Percentiles rank a stretch among this genome's conserved stretches.
These are phyloP conservation scores for Fusarium fracticaudum DNA, from an alignment of 2,329 filamentous ascomycete species.

Conservation along the genomic window DNA sequence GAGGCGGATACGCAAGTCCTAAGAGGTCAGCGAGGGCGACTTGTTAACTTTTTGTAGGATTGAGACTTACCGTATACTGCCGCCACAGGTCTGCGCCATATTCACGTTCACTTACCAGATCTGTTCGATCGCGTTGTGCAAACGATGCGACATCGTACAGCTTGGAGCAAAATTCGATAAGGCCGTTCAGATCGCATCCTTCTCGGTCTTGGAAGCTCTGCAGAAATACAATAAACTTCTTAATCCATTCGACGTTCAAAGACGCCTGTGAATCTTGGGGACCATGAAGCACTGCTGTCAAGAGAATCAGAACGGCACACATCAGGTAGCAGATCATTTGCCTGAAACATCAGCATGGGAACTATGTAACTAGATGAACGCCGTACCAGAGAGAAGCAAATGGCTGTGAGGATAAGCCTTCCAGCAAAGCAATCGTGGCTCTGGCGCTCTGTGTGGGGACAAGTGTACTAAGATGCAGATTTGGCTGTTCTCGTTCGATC, in stretches of 20 bases:
- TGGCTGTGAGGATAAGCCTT: background rate
- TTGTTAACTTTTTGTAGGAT: fast-evolving
- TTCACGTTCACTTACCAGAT: fast-evolving
- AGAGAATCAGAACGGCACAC: background rate
- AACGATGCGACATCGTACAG: background rate
- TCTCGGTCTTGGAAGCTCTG: background rate
- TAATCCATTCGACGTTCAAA: background rate
- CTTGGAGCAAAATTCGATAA: background rate
- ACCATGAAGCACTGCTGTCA: background rate
- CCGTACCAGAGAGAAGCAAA: background rate
- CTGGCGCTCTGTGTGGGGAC: background rate
- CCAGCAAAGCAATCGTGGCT: background rate
- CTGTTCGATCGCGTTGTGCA: background rate
- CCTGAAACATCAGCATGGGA: fast-evolving
- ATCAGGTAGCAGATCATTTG: background rate
- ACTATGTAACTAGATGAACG: fast-evolving
- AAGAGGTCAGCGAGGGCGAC: background rate
- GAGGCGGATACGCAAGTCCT: background rate
- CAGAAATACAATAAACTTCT: background rate
- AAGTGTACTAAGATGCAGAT: background rate
- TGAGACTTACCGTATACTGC: background rate
- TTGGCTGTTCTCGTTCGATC: background rate
- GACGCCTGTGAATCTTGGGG: fast-evolving
- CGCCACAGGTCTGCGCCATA: fast-evolving
- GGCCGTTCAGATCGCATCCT: background rate